phyloP scores from a whole-genome alignment of 306 rosid genomes.

The Carpinus viminea region DNA sequence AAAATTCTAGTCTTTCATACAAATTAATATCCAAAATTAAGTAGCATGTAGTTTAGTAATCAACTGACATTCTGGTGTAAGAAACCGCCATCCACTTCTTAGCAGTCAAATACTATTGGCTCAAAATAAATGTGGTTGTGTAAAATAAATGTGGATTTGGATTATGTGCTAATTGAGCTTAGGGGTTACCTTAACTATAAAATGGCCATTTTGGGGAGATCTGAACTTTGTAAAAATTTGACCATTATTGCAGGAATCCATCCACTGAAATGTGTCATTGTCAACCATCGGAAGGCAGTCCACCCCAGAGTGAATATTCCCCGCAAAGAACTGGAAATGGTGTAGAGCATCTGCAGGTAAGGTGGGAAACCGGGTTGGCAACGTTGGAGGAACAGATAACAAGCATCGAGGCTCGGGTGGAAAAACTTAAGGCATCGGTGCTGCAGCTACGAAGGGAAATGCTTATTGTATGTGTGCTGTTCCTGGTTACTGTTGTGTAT shows the following conservation, averaged over 20 bases:
- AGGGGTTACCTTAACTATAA: background rate
- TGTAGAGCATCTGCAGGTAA: background rate
- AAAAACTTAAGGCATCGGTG: conserved; percentile 26
- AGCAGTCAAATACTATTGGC: background rate
- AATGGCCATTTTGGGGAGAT: background rate
- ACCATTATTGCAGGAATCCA: background rate
- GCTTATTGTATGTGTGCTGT: conserved; percentile 14
- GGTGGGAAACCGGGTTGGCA: conserved; percentile 23
- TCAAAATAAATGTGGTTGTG: background rate
- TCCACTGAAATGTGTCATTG: conserved; percentile 22
- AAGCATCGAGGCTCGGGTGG: conserved; percentile 23
- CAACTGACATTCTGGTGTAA: background rate
- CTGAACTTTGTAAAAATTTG: background rate
- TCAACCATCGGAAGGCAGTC: conserved; percentile 24
- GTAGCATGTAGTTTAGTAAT: background rate
- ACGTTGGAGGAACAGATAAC: conserved; percentile 24
- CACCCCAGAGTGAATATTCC: conserved; percentile 11
- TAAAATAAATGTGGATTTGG: background rate
- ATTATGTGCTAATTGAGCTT: background rate
- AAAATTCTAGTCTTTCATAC: background rate
- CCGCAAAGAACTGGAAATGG: conserved; percentile 19
- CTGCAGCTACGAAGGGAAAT: conserved; percentile 18
- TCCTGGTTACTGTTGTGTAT: conserved; percentile 19
- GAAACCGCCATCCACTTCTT: background rate
- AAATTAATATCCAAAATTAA: background rate